Percentiles rank a stretch among this genome's conserved stretches.
Evolutionary conservation across 306 rosid genomes (phyloP).

Genomic region (Acmispon strigosus): DNA sequence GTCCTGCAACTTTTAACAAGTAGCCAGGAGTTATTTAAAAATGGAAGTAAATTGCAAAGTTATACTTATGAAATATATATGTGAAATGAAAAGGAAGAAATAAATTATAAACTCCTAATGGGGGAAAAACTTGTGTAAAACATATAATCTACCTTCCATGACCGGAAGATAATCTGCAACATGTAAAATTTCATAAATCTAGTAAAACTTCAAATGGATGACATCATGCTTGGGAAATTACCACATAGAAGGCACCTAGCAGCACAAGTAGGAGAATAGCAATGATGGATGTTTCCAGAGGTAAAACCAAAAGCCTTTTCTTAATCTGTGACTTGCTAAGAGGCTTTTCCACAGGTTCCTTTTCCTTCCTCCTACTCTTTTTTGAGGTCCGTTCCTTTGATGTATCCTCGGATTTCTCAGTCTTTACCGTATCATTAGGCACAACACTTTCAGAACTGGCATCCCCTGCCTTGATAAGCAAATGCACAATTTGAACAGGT

Average conservation of each 20-base stretch:
- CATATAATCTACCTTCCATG: background rate
- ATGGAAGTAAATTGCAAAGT: background rate
- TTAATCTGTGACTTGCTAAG: conserved; percentile 47
- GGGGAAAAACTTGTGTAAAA: background rate
- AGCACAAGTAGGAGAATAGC: conserved; percentile 78
- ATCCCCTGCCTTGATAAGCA: conserved; percentile 55
- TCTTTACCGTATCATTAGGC: conserved; percentile 48
- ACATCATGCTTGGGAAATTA: conserved; percentile 30
- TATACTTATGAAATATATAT: background rate
- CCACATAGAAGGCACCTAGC: conserved; percentile 99
- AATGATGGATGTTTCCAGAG: conserved; percentile 72
- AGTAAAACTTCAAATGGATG: conserved; percentile 9
- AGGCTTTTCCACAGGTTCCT: conserved; percentile 74
- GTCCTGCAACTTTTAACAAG: background rate
- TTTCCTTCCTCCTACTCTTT: conserved; percentile 78
- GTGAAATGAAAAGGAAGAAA: background rate
- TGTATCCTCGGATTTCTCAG: conserved; percentile 57
- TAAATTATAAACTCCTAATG: background rate
- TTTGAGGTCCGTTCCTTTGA: conserved; percentile 73
- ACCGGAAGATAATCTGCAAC: background rate
- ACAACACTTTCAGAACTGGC: conserved; percentile 43
- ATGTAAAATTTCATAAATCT: conserved; percentile 8
- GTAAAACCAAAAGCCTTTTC: conserved; percentile 91
- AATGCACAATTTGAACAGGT: conserved; percentile 22
- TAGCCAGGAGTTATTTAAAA: background rate